Conservation (phyloP, 306 rosid genomes). For the Dryas octopetala region DNA sequence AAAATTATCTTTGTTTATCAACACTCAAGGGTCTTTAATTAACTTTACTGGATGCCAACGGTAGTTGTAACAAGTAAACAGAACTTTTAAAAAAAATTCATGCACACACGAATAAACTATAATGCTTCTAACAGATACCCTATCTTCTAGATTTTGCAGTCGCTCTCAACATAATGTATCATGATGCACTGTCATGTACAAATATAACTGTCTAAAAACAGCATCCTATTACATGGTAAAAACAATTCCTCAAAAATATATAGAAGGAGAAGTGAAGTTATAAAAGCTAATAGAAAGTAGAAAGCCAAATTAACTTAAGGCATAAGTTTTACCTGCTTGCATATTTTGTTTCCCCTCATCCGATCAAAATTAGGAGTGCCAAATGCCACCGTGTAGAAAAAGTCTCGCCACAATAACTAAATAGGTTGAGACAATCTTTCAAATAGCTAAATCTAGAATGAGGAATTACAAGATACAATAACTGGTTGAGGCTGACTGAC, state of each 20-base stretch:
- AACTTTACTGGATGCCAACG: not conserved
- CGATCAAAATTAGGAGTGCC: constrained; percentile 89
- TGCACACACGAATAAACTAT: not conserved
- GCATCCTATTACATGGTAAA: not conserved
- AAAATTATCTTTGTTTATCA: not conserved
- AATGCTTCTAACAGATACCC: not conserved
- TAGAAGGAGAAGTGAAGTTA: not conserved
- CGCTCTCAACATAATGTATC: not conserved
- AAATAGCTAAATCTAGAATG: constrained; percentile 25
- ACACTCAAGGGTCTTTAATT: not conserved
- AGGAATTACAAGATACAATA: not conserved
- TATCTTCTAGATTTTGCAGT: not conserved
- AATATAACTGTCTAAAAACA: not conserved
- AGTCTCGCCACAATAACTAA: constrained; percentile 91
- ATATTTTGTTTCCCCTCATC: constrained; percentile 78
- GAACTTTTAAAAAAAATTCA: not conserved
- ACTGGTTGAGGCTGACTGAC: constrained; percentile 38
- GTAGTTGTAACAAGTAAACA: not conserved
- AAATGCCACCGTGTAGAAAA: constrained; percentile 86
- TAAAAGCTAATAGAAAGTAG: not conserved
- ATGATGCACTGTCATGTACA: not conserved
- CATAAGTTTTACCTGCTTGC: constrained; percentile 72
- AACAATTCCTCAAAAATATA: not conserved
- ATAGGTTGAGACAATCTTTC: constrained; percentile 20
- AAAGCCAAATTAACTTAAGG: not conserved